These are phyloP conservation scores for Sanghuangporus sanghuang DNA, from an alignment of 1,284 basidiomycete species.

Conservation along the genomic window DNA sequence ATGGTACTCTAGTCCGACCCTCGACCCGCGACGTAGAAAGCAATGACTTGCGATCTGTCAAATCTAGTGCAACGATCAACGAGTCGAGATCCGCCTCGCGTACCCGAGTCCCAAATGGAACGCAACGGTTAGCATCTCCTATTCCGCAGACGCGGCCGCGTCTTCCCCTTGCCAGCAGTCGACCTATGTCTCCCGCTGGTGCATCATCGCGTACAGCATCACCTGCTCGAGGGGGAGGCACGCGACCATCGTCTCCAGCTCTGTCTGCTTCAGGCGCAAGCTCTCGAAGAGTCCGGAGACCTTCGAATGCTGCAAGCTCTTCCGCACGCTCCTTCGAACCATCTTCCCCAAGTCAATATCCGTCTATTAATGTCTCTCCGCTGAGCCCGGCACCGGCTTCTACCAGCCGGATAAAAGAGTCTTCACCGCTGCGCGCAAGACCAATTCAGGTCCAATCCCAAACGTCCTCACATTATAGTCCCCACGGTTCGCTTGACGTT, in stretches of 20 bases:
- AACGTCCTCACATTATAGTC: constrained; percentile 8
- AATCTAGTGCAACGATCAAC: constrained; percentile 8
- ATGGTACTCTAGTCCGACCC: constrained; percentile 1
- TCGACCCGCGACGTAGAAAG: neutral
- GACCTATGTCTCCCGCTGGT: constrained; percentile 8
- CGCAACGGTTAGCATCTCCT: constrained; percentile 4
- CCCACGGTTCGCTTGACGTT: constrained; percentile 24
- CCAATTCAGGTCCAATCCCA: constrained; percentile 12
- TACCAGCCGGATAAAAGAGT: constrained; percentile 7
- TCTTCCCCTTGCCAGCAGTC: constrained; percentile 5
- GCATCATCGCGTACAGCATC: constrained; percentile 8
- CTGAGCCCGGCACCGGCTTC: constrained; percentile 3
- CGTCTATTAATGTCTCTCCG: constrained; percentile 6
- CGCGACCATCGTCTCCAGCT: constrained; percentile 15
- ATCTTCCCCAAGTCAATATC: neutral
- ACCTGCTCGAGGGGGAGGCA: neutral
- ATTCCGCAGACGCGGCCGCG: constrained; percentile 6
- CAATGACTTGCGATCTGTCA: constrained; percentile 9
- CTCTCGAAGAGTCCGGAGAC: constrained; percentile 3
- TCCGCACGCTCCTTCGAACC: constrained; percentile 8
- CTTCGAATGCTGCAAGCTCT: constrained; percentile 3
- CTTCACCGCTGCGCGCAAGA: constrained; percentile 11
- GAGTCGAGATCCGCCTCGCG: constrained; percentile 6
- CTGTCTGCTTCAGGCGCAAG: neutral
- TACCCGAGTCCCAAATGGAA: constrained; percentile 3